Conservation (phyloP, 768 basidiomycete genomes). For the Lanmaoa rubissima region DNA sequence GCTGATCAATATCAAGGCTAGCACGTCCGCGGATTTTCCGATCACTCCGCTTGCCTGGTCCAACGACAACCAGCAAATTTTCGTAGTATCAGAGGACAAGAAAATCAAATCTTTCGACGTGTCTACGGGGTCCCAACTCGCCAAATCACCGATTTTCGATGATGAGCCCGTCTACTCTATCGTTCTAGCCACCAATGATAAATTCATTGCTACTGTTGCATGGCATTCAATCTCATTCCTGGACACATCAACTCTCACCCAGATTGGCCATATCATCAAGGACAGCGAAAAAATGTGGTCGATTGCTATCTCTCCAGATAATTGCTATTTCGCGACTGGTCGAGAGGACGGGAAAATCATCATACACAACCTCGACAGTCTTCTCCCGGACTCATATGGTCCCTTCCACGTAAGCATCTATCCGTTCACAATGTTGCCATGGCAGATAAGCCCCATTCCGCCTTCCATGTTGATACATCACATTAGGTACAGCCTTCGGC, state of each 20-base stretch:
- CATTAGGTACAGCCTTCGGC: no score
- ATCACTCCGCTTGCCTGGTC: neutral
- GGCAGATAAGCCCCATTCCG: no score
- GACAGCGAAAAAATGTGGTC: fast-evolving
- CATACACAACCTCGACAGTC: no score
- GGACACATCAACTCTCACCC: neutral
- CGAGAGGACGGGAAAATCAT: neutral
- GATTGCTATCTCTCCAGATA: neutral
- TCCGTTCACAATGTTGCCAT: no score
- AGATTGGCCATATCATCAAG: neutral
- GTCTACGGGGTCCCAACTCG: neutral
- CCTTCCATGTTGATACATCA: no score
- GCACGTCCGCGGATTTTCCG: fast-evolving
- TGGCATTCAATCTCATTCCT: neutral
- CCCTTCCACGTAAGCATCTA: no score
- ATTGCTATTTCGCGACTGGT: neutral
- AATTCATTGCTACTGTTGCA: neutral
- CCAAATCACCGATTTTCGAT: neutral
- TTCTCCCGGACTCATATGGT: no score
- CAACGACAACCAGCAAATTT: neutral
- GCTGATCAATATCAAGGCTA: neutral
- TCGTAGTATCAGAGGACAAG: neutral
- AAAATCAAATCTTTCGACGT: neutral
- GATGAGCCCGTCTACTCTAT: neutral
- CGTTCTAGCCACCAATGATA: neutral